A percentile compares a stretch with the other conserved stretches of the same genome.
These are phyloP conservation scores for Lindgomyces ingoldianus DNA, from an alignment of 495 filamentous ascomycete genomes.

Conservation along the genomic window DNA sequence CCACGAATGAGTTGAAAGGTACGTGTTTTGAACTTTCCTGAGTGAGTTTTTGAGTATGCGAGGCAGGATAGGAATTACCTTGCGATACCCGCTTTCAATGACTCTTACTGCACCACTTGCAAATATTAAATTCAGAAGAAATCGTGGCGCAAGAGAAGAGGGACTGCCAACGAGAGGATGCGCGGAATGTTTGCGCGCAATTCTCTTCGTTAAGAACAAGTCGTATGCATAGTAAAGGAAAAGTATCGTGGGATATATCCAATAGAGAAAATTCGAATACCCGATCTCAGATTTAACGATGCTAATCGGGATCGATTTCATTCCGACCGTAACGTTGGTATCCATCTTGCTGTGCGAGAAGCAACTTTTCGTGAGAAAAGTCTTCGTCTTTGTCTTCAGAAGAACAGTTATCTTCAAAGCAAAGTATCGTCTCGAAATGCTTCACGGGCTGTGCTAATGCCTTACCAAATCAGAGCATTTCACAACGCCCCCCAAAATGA, in stretches of 20 bases:
- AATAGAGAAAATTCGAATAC: not conserved
- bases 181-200: not conserved
- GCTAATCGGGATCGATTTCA: not conserved
- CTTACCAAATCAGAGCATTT: no score
- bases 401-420: no score
- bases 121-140: not conserved
- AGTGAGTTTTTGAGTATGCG: not conserved
- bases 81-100: not conserved
- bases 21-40: not conserved
- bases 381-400: no score
- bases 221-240: not conserved
- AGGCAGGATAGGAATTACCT: not conserved
- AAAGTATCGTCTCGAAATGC: no score
- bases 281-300: not conserved
- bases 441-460: no score
- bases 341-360: no score
- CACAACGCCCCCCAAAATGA: no score
- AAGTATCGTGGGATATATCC: not conserved
- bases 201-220: not conserved
- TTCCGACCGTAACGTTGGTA: not conserved
- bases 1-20: constrained; percentile 1
- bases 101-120: not conserved
- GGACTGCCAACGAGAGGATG: not conserved
- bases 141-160: not conserved
- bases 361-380: no score